These are phyloP conservation scores for Leonotis leonurus DNA, from an alignment of 257 asterid genomes.

Conservation along the genomic window DNA sequence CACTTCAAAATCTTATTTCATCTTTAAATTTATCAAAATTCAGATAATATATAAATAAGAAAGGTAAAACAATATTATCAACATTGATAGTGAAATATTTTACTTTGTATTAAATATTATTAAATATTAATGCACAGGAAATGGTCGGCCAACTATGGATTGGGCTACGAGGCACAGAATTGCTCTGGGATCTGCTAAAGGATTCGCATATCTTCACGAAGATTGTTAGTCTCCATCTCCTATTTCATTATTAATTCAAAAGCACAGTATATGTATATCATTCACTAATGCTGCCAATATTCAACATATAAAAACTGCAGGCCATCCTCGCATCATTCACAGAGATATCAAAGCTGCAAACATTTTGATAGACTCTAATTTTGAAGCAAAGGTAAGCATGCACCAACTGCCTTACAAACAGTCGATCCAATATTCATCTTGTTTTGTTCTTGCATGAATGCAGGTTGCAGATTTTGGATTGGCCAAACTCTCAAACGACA, in stretches of 20 bases:
- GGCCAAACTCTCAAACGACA: slow-evolving; percentile 79
- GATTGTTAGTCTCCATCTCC: slow-evolving; percentile 38
- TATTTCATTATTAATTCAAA: no score
- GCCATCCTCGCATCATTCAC: slow-evolving; percentile 91
- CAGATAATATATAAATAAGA: no score
- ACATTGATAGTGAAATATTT: no score
- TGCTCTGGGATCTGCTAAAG: slow-evolving; percentile 86
- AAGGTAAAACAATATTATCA: no score
- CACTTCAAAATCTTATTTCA: no score
- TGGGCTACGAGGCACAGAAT: slow-evolving; percentile 62
- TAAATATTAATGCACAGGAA: slow-evolving; percentile 32
- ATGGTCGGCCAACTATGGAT: slow-evolving; percentile 57
- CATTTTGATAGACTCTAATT: slow-evolving; percentile 51
- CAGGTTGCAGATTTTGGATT: slow-evolving; percentile 95
- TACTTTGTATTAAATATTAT: no score
- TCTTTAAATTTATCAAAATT: no score
- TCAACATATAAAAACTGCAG: slow-evolving; percentile 30
- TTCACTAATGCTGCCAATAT: no score
- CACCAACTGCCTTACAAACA: no score
- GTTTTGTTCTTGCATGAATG: no score
- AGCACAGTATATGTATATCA: no score
- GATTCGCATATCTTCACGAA: slow-evolving; percentile 88
- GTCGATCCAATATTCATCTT: no score
- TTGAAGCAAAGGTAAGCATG: slow-evolving; percentile 83
- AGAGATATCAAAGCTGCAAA: slow-evolving; percentile 87